phyloP scores from a whole-genome alignment of 2,329 filamentous ascomycete genomes.

The Fusarium virguliforme region DNA sequence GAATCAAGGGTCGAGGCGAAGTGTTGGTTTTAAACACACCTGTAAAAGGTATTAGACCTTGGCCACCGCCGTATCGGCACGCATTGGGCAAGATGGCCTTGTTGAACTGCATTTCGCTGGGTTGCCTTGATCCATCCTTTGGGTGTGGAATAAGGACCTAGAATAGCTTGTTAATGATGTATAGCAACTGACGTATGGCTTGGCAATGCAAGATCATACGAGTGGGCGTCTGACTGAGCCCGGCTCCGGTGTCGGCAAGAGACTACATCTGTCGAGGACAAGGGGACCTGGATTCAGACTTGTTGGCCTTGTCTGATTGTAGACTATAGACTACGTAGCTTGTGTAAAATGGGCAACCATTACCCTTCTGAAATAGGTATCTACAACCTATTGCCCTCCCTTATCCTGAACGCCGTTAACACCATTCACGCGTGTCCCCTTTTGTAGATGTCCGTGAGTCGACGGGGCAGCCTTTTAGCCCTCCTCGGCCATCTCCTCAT shows the following conservation, averaged over 20 bases:
- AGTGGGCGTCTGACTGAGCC: not conserved
- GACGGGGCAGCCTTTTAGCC: conserved; percentile 34
- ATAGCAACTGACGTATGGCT: not conserved
- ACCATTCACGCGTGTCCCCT: conserved; percentile 24
- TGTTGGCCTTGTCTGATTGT: not conserved
- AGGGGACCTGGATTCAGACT: not conserved
- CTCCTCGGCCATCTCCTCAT: conserved; percentile 71
- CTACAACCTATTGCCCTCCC: conserved; percentile 12
- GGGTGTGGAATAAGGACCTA: too few relatives aligned
- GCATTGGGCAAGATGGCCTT: too few relatives aligned
- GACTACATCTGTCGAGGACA: not conserved
- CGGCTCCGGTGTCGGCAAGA: not conserved
- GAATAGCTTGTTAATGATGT: not conserved
- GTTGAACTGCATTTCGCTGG: too few relatives aligned
- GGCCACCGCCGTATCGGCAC: too few relatives aligned
- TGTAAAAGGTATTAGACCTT: too few relatives aligned
- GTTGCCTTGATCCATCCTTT: too few relatives aligned
- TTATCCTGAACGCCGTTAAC: conserved; percentile 43
- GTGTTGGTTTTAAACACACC: too few relatives aligned
- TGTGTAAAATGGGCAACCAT: not conserved
- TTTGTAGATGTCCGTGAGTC: conserved; percentile 16
- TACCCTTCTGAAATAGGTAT: conserved; percentile 19
- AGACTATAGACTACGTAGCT: too few relatives aligned
- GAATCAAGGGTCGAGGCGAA: too few relatives aligned
- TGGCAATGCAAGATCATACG: not conserved